Evolutionary conservation across 2,329 filamentous ascomycete species (phyloP).

Genomic region (Rhexocercosporidium sp.): DNA sequence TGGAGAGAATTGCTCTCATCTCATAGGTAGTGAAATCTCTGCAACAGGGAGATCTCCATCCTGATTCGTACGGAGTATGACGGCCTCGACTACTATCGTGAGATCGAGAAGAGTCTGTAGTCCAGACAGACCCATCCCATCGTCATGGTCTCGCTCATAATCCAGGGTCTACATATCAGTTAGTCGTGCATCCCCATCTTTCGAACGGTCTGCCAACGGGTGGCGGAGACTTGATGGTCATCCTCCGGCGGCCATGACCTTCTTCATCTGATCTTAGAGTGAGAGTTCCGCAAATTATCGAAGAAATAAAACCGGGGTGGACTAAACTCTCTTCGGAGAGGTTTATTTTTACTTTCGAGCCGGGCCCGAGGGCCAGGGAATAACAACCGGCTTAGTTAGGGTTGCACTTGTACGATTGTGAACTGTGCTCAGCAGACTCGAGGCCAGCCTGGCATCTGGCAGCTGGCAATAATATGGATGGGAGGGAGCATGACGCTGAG

Average conservation of each 20-base stretch:
- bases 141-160: not conserved
- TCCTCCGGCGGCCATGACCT: not conserved
- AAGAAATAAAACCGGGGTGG: not conserved
- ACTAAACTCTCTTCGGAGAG: conserved; percentile 4
- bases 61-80: not conserved
- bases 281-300: not conserved
- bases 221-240: not conserved
- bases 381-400: not conserved
- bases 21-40: not conserved
- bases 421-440: not conserved
- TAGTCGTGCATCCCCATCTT: not conserved
- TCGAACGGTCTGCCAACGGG: conserved; percentile 1
- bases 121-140: not conserved
- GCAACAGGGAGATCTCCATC: not conserved
- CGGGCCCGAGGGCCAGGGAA: not conserved
- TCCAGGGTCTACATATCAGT: not conserved
- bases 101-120: not conserved
- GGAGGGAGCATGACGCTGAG: not conserved
- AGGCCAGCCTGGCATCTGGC: not conserved
- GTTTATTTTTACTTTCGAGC: conserved; percentile 8
- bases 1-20: not conserved
- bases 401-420: conserved; percentile 8
- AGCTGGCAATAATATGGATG: conserved; percentile 2
- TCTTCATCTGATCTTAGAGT: conserved; percentile 5
- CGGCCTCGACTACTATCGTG: conserved; percentile 2